Conservation (phyloP, 176 grass and related monocot genomes). For the Secale cereale region DNA sequence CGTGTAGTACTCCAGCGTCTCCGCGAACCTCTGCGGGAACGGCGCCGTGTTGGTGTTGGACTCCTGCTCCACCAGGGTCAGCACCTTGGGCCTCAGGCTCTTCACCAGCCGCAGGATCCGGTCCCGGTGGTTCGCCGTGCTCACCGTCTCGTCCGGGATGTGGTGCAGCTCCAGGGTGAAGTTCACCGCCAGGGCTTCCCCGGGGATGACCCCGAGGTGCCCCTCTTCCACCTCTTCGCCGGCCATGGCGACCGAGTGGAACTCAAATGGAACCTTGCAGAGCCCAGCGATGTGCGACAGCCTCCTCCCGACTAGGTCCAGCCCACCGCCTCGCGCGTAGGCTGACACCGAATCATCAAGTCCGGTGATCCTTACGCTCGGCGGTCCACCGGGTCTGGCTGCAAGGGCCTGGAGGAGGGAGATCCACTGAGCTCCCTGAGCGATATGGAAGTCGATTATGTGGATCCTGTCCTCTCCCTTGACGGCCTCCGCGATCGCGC, state of each 20-base stretch:
- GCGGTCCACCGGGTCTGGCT: conserved; percentile 64
- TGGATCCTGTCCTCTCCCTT: conserved; percentile 81
- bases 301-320: conserved; percentile 67
- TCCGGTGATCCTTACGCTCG: conserved; percentile 68
- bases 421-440: conserved; percentile 84
- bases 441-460: conserved; percentile 94
- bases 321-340: conserved; percentile 73
- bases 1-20: conserved; percentile 83
- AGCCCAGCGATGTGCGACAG: conserved; percentile 63
- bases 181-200: conserved; percentile 75
- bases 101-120: conserved; percentile 76
- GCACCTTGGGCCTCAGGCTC: conserved; percentile 66
- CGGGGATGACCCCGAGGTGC: conserved; percentile 51
- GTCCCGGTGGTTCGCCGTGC: conserved; percentile 79
- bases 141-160: conserved; percentile 81
- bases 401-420: conserved; percentile 81
- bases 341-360: conserved; percentile 79
- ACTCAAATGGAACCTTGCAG: conserved; percentile 87
- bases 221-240: conserved; percentile 46
- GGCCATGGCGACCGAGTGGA: conserved; percentile 42
- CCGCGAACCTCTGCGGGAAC: conserved; percentile 63
- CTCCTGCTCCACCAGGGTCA: conserved; percentile 92
- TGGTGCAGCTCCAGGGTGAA: conserved; percentile 94
- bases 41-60: conserved; percentile 86
- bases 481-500: conserved; percentile 74